Base-by-base conservation (phyloP, 2,329 filamentous ascomycete genomes). In the Epichloe brachyelytri region DNA sequence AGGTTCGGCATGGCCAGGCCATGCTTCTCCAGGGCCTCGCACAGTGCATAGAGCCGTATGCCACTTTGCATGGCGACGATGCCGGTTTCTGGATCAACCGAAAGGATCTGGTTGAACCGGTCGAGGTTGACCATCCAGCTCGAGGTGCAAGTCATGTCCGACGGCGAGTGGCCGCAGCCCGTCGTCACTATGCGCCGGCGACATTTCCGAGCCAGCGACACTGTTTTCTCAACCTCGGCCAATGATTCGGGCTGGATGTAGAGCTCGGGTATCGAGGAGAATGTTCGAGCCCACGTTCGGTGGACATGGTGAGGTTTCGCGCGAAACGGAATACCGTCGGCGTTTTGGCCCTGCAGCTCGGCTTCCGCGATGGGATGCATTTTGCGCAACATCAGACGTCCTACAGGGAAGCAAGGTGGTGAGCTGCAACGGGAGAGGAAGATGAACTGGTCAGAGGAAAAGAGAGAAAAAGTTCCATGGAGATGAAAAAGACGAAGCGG, bases 51-150 rank as follows among this genome's bases (percentile, higher is more conserved):
- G 54, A 98, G 73, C 19, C 91, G 78, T 57, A 97, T 95, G 15
- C 93, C 93, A n/a, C 86, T 85, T 70, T 97, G 79, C 59, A 95
- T 85, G 2, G 82, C 80, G 49, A 95, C 79, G 7, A 85, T 68
- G 48, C 82, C 78, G 11, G 75, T 82, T 39, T 78, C 73, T 48
- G 67, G 69, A 62, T 95, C 82, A 46, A 94, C 74, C 7, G 80
- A 76, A 47, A 95, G 63, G 33, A 97, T 77, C 50, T 78, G 74
- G 63, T 80, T 81, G 70, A 87, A 88, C 56, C 85, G 77, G 72
- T 98, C 93, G 54, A 98, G 79, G 65, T 96, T 97, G 59, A 97
- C 74, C 63, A 96, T 82, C 93, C 93, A 97, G 56, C 86, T 87
- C 15, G 87, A 93, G 5, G 90, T 95, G 69, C 88, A 95, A 4